These are phyloP conservation scores for Cerioporus squamosus DNA, from an alignment of 1,284 basidiomycete species.

Conservation along the genomic window DNA sequence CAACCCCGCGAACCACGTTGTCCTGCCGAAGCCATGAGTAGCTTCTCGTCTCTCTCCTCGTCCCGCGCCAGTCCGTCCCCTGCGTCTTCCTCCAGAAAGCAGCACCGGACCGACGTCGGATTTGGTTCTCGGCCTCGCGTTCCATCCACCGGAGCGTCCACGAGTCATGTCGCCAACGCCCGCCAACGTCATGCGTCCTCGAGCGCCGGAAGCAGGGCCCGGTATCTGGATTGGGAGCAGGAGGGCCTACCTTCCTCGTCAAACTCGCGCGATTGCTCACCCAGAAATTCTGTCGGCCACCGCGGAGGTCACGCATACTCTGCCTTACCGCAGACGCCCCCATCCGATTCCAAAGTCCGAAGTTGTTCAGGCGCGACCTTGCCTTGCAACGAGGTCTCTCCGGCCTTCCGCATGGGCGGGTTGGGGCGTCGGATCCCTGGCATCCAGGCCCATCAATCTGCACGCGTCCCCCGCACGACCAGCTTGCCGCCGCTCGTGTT, in stretches of 20 bases:
- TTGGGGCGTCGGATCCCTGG: constrained; percentile 22
- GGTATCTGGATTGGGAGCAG: constrained; percentile 18
- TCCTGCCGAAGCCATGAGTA: constrained; percentile 31
- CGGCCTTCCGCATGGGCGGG: constrained; percentile 26
- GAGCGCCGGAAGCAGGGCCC: constrained; percentile 23
- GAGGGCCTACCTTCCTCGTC: constrained; percentile 19
- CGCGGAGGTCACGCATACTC: constrained; percentile 16
- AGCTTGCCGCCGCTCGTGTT: constrained; percentile 22
- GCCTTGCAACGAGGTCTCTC: constrained; percentile 31
- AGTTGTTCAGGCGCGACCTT: constrained; percentile 21
- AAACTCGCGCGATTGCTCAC: constrained; percentile 14
- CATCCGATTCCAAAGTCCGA: constrained; percentile 26
- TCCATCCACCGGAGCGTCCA: constrained; percentile 12
- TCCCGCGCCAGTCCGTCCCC: constrained; percentile 27
- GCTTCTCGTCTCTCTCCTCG: too few relatives aligned
- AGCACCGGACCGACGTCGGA: constrained; percentile 24
- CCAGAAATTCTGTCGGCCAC: constrained; percentile 11
- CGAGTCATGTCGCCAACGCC: constrained; percentile 16
- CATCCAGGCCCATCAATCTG: constrained; percentile 32
- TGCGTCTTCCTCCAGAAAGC: constrained; percentile 15
- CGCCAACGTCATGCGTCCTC: constrained; percentile 16
- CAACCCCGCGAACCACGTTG: constrained; percentile 36
- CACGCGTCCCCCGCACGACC: constrained; percentile 27
- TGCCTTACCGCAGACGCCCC: constrained; percentile 18
- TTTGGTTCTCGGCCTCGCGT: constrained; percentile 18